Base-by-base conservation (phyloP, 2,329 filamentous ascomycete species). In the Pezizomycotina sp. region DNA sequence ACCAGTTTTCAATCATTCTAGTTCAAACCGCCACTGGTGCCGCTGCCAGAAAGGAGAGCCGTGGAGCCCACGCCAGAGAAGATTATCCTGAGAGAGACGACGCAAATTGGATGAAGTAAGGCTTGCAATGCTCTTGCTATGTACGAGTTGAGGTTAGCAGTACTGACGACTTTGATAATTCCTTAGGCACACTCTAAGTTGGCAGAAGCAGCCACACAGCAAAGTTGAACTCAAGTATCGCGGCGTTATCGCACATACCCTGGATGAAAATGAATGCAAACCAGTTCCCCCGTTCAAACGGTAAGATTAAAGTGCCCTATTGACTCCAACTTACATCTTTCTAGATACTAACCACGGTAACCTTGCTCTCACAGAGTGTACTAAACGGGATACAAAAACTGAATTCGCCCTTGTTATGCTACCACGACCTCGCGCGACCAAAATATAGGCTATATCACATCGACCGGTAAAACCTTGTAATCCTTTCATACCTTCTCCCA, bases 251-350 rank as follows among this genome's bases (percentile, higher is more conserved):
- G 68, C 67, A 50, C 74, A 70, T 46, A 95, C 89, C 16, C 66
- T 98, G 50, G 89, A 95, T 55, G 84, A 92, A 71, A 74, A 69
- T 53, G 89, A 98, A 70, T 95, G 89, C 74, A 83, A 89, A 69
- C 65, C 81, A 48, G 82, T 98, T 43, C 84, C 86, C 52, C 89
- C 89, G 28, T 93, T 95, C 71, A 92, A 93, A 74, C 72, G 79
- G 66, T 77, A 78, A 55, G 84, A 86, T 63, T 86, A 82, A 62
- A 36, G 31, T 31, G 31, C 15, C 13, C 13, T n/a, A n/a, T n/a
- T n/a, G n/a, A n/a, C n/a, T n/a, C n/a, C n/a, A n/a, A n/a, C n/a
- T n/a, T n/a, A n/a, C n/a, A n/a, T n/a, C n/a, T n/a, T n/a, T n/a
- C n/a, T n/a, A n/a, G n/a, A n/a, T n/a, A n/a, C n/a, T n/a, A n/a